Evolutionary conservation across 306 rosid species (phyloP), one percentile per base, ranked within the genome.

Genomic region (Dicorynia guianensis): DNA sequence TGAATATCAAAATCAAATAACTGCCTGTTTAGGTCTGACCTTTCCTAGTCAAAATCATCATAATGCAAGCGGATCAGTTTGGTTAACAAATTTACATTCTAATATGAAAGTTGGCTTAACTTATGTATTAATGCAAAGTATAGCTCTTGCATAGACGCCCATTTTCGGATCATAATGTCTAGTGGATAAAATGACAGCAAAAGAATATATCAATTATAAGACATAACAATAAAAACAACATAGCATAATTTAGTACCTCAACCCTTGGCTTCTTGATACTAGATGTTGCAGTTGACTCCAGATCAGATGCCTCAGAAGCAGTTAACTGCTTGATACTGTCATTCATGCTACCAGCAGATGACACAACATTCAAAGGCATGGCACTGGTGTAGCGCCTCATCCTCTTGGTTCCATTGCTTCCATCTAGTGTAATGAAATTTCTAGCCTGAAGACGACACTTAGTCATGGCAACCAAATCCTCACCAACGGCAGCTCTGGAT

Each of bases 401-500:
- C 80, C 87, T 96, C 83, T 89, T 90, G 33, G 90, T 89, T 77
- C 99, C 99, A 76, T 80, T 92, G 49, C 81, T 68, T 70, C 91
- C 93, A 89, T 96, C 99, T 64, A 89, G 98, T 40, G 87, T 81
- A 72, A 86, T 82, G 64, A 85, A 83, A 76, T 87, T 96, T 84
- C 96, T 90, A 47, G 95, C 98, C 80, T 92, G 99, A 59, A 92
- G 87, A 48, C 98, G 99, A 72, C 99, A 96, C 56, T 90, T 92
- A 57, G 99, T 96, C 99, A 96, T 87, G 75, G 98, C 96, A 76
- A 90, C 99, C 81, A 96, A 76, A 82, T 96, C 97, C 86, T 96
- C 99, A 52, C 98, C 98, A 80, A 96, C 96, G 38, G 98, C 99
- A 58, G 96, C 98, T 89, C 98, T 89, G 65, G 99, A 96, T 77